These are phyloP conservation scores for Neopestalotiopsis sp. DNA, from an alignment of 2,329 filamentous ascomycete species.

Conservation along the genomic window DNA sequence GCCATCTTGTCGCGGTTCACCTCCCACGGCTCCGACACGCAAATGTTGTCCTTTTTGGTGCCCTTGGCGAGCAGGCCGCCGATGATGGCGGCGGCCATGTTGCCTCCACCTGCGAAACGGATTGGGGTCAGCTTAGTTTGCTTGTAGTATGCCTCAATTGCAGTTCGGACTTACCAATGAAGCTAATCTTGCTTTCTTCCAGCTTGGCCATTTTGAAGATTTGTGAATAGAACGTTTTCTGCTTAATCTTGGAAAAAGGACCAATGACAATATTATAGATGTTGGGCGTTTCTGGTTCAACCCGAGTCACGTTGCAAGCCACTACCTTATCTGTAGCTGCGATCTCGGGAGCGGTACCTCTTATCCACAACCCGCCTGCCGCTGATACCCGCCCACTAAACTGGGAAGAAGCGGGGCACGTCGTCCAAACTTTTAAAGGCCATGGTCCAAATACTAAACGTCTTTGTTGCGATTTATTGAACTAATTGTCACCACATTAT, in stretches of 20 bases:
- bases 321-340: background rate
- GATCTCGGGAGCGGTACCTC: background rate
- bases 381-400: slow-evolving; percentile 11
- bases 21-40: slow-evolving; percentile 56
- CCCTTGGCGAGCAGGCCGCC: slow-evolving; percentile 50
- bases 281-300: background rate
- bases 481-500: too few relatives aligned
- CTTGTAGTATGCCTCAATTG: background rate
- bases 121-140: slow-evolving; percentile 18
- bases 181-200: slow-evolving; percentile 34
- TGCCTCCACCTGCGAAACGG: slow-evolving; percentile 50
- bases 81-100: slow-evolving; percentile 59
- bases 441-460: too few relatives aligned
- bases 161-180: slow-evolving; percentile 28
- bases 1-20: slow-evolving; percentile 56
- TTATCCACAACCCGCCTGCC: background rate
- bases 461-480: too few relatives aligned
- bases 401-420: too few relatives aligned
- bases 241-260: background rate
- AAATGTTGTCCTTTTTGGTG: slow-evolving; percentile 49
- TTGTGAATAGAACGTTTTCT: background rate
- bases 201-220: slow-evolving; percentile 30
- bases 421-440: too few relatives aligned
- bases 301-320: background rate
- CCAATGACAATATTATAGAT: background rate